phyloP scores from a whole-genome alignment of 139 green algal genomes.

The Haematococcus lacustris region DNA sequence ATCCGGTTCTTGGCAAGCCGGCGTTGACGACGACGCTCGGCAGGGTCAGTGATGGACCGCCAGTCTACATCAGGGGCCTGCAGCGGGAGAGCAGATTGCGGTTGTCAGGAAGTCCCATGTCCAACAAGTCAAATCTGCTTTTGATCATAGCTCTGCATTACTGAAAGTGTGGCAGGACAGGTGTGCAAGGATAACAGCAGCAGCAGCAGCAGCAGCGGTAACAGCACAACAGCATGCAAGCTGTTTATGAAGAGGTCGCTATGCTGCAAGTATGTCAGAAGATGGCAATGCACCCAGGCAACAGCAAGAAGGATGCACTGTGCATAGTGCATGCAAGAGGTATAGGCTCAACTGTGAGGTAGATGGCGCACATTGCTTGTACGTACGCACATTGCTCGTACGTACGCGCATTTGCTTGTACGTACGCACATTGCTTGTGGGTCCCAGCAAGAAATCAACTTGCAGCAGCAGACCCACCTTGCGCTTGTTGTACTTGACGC shows the following conservation, averaged over 20 bases:
- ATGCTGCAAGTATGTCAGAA: background rate
- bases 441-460: background rate
- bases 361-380: too few species aligned
- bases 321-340: background rate
- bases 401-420: too few species aligned
- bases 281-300: background rate
- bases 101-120: background rate
- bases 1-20: conserved; percentile 57
- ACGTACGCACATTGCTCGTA: too few species aligned
- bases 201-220: too few species aligned
- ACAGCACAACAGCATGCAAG: too few species aligned
- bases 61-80: conserved; percentile 36
- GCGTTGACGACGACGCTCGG: conserved; percentile 44
- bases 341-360: too few species aligned
- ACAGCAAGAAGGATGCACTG: background rate
- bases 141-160: too few species aligned
- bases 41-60: conserved; percentile 44
- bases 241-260: too few species aligned
- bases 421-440: background rate
- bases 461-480: conserved; percentile 1
- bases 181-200: too few species aligned
- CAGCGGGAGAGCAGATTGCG: background rate
- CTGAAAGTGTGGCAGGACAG: too few species aligned
- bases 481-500: background rate
- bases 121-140: background rate